Base-by-base conservation (phyloP, 257 asterid species). In the Capsicum baccatum region DNA sequence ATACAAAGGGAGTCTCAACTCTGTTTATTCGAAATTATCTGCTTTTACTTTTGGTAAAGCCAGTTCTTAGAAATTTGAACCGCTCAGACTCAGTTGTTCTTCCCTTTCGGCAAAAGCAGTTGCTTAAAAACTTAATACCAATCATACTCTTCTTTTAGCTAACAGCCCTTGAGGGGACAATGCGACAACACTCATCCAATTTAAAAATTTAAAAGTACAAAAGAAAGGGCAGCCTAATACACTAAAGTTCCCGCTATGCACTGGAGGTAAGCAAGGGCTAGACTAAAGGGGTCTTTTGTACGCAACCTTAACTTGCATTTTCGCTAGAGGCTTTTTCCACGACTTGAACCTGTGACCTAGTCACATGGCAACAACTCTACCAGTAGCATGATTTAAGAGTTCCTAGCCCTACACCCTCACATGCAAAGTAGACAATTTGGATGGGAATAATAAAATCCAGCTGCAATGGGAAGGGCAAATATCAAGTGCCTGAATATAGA, bases 391-490 rank as follows among this genome's bases (percentile, higher is more conserved):
- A 1, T 50, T 44, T 48, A 73, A 54, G 11, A 73, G 58, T 48
- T 10, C 3, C 42, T 19, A 73, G 80, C 33, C n/a, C 39, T n/a
- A 73, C n/a, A 47, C 6, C 17, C 37, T 47, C 57, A n/a, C 80
- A 74, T 50, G 13, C 44, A 50, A 74, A 74, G 44, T 21, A 50
- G 44, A 74, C 60, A 21, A 21, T 42, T 15, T 16, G 33, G 11
- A 69, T 39, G 55, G 79, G 79, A 69, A 42, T 69, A 42, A 74
- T 50, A 12, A 48, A 74, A 42, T 12, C 47, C 47, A 50, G 11
- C 62, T 52, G 81, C 81, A 76, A 50, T 76, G 63, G 13, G 19
- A 19, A 48, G 63, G 52, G 62, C 3, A 52, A 76, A 26, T 76
- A 21, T 52, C 9, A 35, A 44, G 47, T 74, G 14, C 63, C 81